Percentiles rank a stretch among this genome's conserved stretches.
Conservation (phyloP, 192 early-diverging fungal species). For the Gigaspora rosea region DNA sequence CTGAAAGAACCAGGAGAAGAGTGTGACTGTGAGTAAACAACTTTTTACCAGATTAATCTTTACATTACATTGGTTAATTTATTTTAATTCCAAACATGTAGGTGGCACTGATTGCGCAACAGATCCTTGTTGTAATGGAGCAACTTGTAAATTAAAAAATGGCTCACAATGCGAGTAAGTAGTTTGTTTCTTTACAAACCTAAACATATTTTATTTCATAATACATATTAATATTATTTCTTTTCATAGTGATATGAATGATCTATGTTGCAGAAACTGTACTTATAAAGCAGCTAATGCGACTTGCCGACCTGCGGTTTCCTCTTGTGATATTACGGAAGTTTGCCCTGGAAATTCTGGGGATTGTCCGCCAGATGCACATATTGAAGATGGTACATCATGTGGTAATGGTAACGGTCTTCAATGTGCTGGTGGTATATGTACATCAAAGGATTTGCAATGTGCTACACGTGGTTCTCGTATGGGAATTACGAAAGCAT, state of each 20-base stretch:
- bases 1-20: conserved; percentile 87
- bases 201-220: not conserved
- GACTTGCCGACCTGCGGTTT: conserved; percentile 73
- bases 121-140: conserved; percentile 80
- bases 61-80: not conserved
- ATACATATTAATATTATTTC: not conserved
- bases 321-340: conserved; percentile 80
- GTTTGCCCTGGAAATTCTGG: conserved; percentile 72
- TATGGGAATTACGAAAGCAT: conserved; percentile 55
- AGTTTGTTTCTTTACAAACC: not conserved
- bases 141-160: conserved; percentile 77
- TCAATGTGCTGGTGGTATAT: conserved; percentile 69
- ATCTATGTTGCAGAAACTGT: conserved; percentile 81
- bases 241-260: conserved; percentile 68
- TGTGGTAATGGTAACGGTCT: conserved; percentile 64
- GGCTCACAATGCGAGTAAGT: conserved; percentile 71
- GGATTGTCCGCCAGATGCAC: conserved; percentile 70
- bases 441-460: conserved; percentile 73
- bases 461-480: conserved; percentile 58
- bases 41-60: too few species aligned
- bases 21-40: conserved; percentile 79
- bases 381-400: conserved; percentile 62
- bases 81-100: not conserved
- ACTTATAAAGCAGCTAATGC: conserved; percentile 53
- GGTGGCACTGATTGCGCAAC: conserved; percentile 62